Percentiles rank a stretch among this genome's conserved stretches.
phyloP scores from a whole-genome alignment of 2,329 filamentous ascomycete genomes.

The Aureobasidium lini region DNA sequence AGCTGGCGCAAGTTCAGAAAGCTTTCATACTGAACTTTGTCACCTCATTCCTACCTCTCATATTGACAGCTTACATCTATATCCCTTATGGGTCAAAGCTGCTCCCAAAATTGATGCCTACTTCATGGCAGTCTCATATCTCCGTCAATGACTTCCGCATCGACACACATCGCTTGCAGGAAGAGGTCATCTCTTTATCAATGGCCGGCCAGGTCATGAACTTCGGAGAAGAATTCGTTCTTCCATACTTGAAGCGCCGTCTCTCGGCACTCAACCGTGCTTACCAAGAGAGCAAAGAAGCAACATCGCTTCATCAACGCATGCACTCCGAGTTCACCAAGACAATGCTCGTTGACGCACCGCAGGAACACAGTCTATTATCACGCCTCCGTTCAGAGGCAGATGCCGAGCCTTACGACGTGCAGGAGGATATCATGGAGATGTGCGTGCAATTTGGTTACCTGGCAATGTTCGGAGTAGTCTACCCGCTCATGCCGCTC shows the following conservation, averaged over 20 bases:
- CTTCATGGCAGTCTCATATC: not conserved
- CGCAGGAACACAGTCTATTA: not conserved
- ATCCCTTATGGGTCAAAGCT: not conserved
- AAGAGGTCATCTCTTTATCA: conserved; percentile 3
- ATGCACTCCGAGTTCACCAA: conserved; percentile 3
- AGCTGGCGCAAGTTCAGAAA: conserved; percentile 2
- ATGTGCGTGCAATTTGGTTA: conserved; percentile 1
- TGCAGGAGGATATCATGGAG: not conserved
- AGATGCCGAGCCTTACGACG: not conserved
- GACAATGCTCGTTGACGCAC: not conserved
- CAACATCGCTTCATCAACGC: not conserved
- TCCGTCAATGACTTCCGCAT: not conserved
- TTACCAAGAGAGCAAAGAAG: not conserved
- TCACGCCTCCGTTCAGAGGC: not conserved
- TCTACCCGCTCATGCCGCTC: conserved; percentile 1
- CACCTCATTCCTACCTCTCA: not conserved
- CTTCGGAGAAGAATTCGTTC: not conserved
- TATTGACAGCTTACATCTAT: not conserved
- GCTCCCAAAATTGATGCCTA: not conserved
- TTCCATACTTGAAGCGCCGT: not conserved
- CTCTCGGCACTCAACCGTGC: not conserved
- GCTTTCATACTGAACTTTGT: not conserved
- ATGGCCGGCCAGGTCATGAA: not conserved
- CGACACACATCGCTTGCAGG: not conserved
- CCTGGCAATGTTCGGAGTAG: not conserved